These are phyloP conservation scores for Starmerella powellii DNA, from an alignment of 805 yeast genomes.

Conservation along the genomic window DNA sequence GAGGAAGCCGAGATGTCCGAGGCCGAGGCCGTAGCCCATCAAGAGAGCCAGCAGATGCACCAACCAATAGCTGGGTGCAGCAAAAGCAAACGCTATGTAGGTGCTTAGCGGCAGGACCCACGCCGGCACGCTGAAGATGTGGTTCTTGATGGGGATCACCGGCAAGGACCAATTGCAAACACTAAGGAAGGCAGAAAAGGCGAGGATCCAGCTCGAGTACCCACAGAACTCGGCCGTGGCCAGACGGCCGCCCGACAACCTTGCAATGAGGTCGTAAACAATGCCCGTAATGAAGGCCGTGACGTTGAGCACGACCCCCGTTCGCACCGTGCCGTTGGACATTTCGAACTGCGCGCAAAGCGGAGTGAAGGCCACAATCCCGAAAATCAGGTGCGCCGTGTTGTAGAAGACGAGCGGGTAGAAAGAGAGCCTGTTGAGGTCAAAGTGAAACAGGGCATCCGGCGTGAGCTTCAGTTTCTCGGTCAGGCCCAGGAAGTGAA, in stretches of 20 bases:
- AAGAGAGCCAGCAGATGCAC: slow-evolving; percentile 61
- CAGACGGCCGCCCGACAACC: slow-evolving; percentile 7
- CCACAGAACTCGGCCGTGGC: slow-evolving; percentile 13
- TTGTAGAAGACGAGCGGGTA: slow-evolving; percentile 62
- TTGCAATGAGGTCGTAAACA: slow-evolving; percentile 35
- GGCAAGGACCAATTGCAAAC: slow-evolving; percentile 29
- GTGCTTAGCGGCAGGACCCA: slow-evolving; percentile 5
- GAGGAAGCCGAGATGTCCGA: slow-evolving; percentile 46
- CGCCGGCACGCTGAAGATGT: slow-evolving; percentile 11
- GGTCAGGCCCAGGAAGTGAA: slow-evolving; percentile 32
- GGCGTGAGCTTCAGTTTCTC: slow-evolving; percentile 43
- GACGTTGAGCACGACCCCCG: slow-evolving; percentile 67
- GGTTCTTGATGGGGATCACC: slow-evolving; percentile 34
- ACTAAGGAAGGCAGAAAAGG: slow-evolving; percentile 22
- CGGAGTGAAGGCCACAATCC: slow-evolving; percentile 44
- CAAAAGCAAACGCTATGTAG: not conserved
- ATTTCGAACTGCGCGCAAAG: slow-evolving; percentile 57
- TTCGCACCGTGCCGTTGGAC: slow-evolving; percentile 69
- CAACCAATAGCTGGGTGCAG: slow-evolving; percentile 30
- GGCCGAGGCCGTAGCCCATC: slow-evolving; percentile 46
- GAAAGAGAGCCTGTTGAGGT: slow-evolving; percentile 47
- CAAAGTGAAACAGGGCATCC: slow-evolving; percentile 38
- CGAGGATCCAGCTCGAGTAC: slow-evolving; percentile 22
- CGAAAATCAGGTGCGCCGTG: slow-evolving; percentile 48
- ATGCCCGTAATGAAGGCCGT: slow-evolving; percentile 60